These are phyloP conservation scores for Dothideomycetidae sp. DNA, from an alignment of 2,329 filamentous ascomycete species.

Conservation along the genomic window DNA sequence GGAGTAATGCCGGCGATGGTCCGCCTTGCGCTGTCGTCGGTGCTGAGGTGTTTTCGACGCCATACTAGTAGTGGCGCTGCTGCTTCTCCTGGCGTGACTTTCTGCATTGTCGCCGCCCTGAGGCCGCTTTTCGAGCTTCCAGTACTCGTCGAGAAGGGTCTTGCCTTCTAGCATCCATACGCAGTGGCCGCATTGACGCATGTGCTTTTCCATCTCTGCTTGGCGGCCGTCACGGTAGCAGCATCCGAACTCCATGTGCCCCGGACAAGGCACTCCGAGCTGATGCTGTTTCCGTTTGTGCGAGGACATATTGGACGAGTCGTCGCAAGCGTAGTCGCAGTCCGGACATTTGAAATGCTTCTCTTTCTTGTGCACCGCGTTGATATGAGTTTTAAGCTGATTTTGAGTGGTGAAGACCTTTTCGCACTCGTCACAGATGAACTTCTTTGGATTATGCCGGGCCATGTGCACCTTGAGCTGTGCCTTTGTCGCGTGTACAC, in stretches of 20 bases:
- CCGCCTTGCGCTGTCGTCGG: not conserved
- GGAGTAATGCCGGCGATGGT: not conserved
- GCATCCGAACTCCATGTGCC: conserved; percentile 4
- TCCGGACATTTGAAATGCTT: conserved; percentile 9
- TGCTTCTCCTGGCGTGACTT: not conserved
- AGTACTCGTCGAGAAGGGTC: conserved; percentile 5
- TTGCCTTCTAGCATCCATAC: conserved; percentile 8
- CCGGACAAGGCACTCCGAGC: conserved; percentile 4
- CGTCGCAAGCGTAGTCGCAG: conserved; percentile 8
- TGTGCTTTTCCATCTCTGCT: conserved; percentile 9
- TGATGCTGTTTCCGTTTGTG: conserved; percentile 8
- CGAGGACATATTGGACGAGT: conserved; percentile 9
- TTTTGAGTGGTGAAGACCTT: conserved; percentile 9
- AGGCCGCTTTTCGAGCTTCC: conserved; percentile 5
- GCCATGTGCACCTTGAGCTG: conserved; percentile 9
- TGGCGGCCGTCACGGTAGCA: conserved; percentile 7
- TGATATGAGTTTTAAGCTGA: conserved; percentile 9
- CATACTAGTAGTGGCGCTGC: not conserved
- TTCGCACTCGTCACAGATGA: conserved; percentile 7
- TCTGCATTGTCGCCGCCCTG: not conserved
- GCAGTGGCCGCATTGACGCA: conserved; percentile 3
- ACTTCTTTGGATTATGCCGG: conserved; percentile 8
- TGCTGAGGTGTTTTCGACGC: not conserved
- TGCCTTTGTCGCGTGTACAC: conserved; percentile 7
- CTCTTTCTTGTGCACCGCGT: conserved; percentile 9